Evolutionary conservation across 441 rosid genomes (phyloP).

Genomic region (Aquilaria agallochum): DNA sequence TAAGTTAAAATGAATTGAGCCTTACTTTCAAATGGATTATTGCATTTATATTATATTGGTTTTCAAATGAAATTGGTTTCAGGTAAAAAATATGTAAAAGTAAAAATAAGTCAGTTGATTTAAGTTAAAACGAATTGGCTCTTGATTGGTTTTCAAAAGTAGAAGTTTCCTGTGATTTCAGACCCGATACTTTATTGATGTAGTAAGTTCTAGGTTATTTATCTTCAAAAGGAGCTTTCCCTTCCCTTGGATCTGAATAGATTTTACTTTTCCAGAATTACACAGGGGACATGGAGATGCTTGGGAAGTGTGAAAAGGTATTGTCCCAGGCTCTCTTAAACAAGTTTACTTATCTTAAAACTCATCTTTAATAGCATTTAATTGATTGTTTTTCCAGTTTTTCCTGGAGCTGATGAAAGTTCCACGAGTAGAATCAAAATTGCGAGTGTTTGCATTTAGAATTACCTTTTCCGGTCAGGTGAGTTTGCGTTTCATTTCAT

Average conservation of each 20-base stretch:
- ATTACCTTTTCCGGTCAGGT: conserved; percentile 93
- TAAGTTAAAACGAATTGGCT: too few relatives aligned
- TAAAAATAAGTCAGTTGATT: too few relatives aligned
- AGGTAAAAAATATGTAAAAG: too few relatives aligned
- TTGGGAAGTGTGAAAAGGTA: conserved; percentile 99
- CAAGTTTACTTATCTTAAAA: conserved; percentile 4
- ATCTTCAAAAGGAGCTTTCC: not conserved
- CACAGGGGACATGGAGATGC: conserved; percentile 83
- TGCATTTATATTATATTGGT: too few relatives aligned
- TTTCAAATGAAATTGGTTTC: too few relatives aligned
- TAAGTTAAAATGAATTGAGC: too few relatives aligned
- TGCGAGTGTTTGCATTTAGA: conserved; percentile 92
- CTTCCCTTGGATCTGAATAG: too few relatives aligned
- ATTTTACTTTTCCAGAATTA: conserved; percentile 54
- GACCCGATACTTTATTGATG: too few relatives aligned
- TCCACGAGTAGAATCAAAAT: conserved; percentile 93
- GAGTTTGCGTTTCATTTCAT: conserved; percentile 14
- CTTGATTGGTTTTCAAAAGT: too few relatives aligned
- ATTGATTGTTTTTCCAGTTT: conserved; percentile 52
- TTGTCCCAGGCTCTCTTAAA: conserved; percentile 20
- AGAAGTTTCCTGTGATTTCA: too few relatives aligned
- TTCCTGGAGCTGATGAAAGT: conserved; percentile 93
- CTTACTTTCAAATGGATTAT: too few relatives aligned
- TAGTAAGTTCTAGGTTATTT: conserved; percentile 15
- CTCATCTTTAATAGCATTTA: not conserved